Evolutionary conservation across 164 flowering plant species (phyloP).

Genomic region (Warburgia ugandensis): DNA sequence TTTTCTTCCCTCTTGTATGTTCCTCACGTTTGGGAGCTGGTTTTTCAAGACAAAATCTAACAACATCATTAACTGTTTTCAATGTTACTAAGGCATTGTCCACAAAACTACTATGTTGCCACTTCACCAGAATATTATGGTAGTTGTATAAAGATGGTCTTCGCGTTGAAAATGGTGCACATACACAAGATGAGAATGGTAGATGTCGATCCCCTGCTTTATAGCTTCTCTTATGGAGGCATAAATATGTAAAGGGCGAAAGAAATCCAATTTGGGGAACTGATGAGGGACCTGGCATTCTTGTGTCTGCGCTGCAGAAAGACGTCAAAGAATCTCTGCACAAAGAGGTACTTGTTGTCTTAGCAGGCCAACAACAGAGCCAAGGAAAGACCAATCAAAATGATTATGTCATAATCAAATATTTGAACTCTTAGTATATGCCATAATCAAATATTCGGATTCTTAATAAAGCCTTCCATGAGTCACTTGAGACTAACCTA

Average conservation of each 20-base stretch:
- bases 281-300: conserved; percentile 7
- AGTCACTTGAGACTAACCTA: too few relatives aligned
- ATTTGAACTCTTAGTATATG: too few relatives aligned
- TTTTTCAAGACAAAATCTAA: conserved; percentile 53
- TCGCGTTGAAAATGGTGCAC: conserved; percentile 8
- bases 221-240: conserved; percentile 11
- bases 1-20: conserved; percentile 23
- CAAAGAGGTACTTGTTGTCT: too few relatives aligned
- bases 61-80: conserved; percentile 44
- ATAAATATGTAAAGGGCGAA: conserved; percentile 1
- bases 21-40: conserved; percentile 13
- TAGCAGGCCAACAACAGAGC: too few relatives aligned
- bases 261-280: conserved; percentile 7
- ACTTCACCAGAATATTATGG: conserved; percentile 9
- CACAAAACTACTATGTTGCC: conserved; percentile 23
- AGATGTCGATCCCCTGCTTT: conserved; percentile 4
- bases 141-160: conserved; percentile 9
- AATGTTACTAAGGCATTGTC: conserved; percentile 43
- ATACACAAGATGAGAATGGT: conserved; percentile 8
- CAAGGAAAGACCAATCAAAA: too few relatives aligned
- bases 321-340: conserved; percentile 27
- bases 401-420: too few relatives aligned
- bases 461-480: too few relatives aligned
- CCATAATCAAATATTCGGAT: too few relatives aligned
- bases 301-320: conserved; percentile 7